Evolutionary conservation across 208 protist genomes (phyloP), one percentile per base, ranked within the genome.

Genomic region (Phytomonas francai): DNA sequence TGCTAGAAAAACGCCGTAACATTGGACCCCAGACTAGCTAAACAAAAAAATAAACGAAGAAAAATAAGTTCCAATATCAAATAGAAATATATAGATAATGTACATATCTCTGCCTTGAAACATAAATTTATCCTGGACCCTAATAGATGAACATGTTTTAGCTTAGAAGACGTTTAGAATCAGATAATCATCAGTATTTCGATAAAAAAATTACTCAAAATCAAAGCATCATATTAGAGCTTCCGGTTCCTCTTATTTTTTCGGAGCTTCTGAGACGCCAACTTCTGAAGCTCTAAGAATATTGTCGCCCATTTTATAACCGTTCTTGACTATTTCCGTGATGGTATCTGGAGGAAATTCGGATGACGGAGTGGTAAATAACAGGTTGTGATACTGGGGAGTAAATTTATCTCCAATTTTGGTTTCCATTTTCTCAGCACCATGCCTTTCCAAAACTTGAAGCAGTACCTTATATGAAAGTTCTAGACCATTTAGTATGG

Each of bases 211-310:
- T 59, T 0, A 25, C 27, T 8, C 27, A 39, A 54, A 73, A 54
- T 60, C 29, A 65, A 19, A 77, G 33, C 7, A 5, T 3, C 16
- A 49, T 49, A 19, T 49, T 49, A 6, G 12, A 22, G 14, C 12
- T 49, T 49, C 16, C 4, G 12, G 12, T 49, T 22, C 39, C 4
- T 49, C 39, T 49, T 49, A 49, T 3, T 54, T 66, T 61, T 70
- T 67, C 2, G 71, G 65, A 42, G 71, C 71, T 57, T 89, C 73
- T 27, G 77, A 70, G 4, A 93, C 56, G 11, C 78, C 79, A n/a
- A 93, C 85, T 60, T 92, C 71, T 19, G 85, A 73, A 32, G 68
- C 64, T 1, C 88, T 76, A 2, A 93, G 45, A 60, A 90, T 33
- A 22, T 64, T 65, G 0, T 72, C 81, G 25, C 85, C 70, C 31